Base-by-base conservation (phyloP, 2,329 filamentous ascomycete species). In the Cladosporium sp. region DNA sequence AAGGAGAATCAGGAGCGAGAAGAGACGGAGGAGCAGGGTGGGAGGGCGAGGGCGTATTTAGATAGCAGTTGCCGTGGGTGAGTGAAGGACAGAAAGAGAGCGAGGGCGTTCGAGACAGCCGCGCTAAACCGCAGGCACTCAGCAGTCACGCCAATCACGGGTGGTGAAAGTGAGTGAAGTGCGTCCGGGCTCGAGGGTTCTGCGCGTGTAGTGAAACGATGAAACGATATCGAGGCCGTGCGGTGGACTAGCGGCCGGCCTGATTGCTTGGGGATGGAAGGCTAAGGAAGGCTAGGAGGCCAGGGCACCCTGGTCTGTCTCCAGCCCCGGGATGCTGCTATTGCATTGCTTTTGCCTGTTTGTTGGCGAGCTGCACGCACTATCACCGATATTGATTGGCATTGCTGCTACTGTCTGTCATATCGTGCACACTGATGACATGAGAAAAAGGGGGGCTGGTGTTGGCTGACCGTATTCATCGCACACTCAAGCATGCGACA, bases 101-200 rank as follows among this genome's bases (percentile, higher is more conserved):
- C 12, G 32, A 34, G 43, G 22, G 34, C 43, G 43, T 47, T 47
- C 43, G 43, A 47, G 43, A 47, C 43, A 47, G 43, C 7, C 43
- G 22, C 43, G 43, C 43, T 45, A 34, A 30, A 4, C 9, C 43
- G 12, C 22, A 45, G 13, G n/a, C n/a, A n/a, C n/a, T n/a, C n/a
- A n/a, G n/a, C n/a, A n/a, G 43, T 27, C 19, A 27, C 20, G 20
- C 34, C 19, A 27, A 39, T 47, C 34, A 47, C 32, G 6, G 32
- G 12, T 15, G 32, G 6, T 34, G 32, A 34, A 7, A 13, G 32
- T 4, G 4, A 12, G 6, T 34, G 32, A 34, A 7, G 5, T 34
- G 32, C 6, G 32, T 13, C 32, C n/a, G 12, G 32, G n/a, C 12
- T 22, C 20, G 29, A 34, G n/a, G n/a, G n/a, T n/a, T n/a, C n/a